Conservation (phyloP, 768 basidiomycete genomes). For the Mycena epipterygia region DNA sequence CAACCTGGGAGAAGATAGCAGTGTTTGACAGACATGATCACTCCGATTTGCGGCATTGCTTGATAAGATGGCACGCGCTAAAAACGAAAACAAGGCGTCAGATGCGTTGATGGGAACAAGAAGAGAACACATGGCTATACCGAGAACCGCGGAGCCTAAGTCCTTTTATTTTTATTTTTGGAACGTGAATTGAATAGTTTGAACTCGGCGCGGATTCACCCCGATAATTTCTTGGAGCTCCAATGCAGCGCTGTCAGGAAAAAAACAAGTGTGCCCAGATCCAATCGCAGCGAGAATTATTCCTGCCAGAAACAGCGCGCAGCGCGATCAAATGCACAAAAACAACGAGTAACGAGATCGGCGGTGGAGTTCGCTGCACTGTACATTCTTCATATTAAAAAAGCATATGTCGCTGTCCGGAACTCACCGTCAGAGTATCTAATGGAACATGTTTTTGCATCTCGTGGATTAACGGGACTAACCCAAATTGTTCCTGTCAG, state of each 20-base stretch:
- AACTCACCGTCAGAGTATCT: too few relatives aligned
- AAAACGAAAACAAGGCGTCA: too few relatives aligned
- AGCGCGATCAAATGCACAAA: too few relatives aligned
- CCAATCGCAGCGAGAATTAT: neutral
- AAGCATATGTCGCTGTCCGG: too few relatives aligned
- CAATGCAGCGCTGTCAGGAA: neutral
- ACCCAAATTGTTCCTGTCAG: too few relatives aligned
- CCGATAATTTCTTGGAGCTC: conserved; percentile 1
- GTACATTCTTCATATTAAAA: too few relatives aligned
- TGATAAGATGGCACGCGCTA: too few relatives aligned
- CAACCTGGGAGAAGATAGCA: neutral
- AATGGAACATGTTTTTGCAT: too few relatives aligned
- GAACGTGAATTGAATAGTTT: neutral
- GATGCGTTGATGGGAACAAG: neutral
- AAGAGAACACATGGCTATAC: neutral
- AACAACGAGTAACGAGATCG: too few relatives aligned
- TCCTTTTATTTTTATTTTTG: neutral
- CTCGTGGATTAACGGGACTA: too few relatives aligned
- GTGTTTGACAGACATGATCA: neutral
- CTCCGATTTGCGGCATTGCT: neutral
- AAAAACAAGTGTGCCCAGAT: neutral
- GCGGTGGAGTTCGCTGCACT: neutral
- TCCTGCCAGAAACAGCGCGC: conserved; percentile 11
- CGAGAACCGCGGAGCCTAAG: conserved; percentile 18
- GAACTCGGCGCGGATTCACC: neutral